Evolutionary conservation across 1,284 basidiomycete genomes (phyloP).

Genomic region (Rhodotorula sp.): DNA sequence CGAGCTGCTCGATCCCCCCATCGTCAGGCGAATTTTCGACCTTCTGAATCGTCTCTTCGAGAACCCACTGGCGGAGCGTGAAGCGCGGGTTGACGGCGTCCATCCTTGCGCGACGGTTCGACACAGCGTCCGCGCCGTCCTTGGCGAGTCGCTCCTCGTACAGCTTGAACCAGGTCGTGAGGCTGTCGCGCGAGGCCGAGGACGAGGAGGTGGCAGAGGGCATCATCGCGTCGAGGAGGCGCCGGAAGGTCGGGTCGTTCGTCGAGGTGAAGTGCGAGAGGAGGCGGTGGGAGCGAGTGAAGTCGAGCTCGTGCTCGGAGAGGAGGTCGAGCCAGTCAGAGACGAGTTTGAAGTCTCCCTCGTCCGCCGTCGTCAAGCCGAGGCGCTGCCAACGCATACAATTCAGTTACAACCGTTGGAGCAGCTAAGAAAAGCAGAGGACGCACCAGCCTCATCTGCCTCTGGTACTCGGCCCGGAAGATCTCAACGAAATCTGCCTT

Average conservation of each 20-base stretch:
- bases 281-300: conserved; percentile 73
- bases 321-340: conserved; percentile 69
- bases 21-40: conserved; percentile 54
- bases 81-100: conserved; percentile 75
- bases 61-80: conserved; percentile 84
- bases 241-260: conserved; percentile 48
- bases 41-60: conserved; percentile 79
- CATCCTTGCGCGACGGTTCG: conserved; percentile 54
- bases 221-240: conserved; percentile 59
- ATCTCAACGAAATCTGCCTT: conserved; percentile 26
- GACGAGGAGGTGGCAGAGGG: conserved; percentile 49
- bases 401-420: background rate
- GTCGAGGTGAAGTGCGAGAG: conserved; percentile 65
- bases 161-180: conserved; percentile 65
- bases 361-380: conserved; percentile 60
- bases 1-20: conserved; percentile 54
- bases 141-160: conserved; percentile 64
- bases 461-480: conserved; percentile 34
- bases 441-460: conserved; percentile 35
- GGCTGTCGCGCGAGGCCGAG: conserved; percentile 52
- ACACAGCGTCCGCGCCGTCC: conserved; percentile 54
- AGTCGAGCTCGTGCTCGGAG: conserved; percentile 70
- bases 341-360: conserved; percentile 64
- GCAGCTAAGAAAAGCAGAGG: background rate
- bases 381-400: conserved; percentile 60